Evolutionary conservation across 805 yeast genomes (phyloP), one percentile per base, ranked within the genome.

Genomic region (Brettanomyces naardenensis): DNA sequence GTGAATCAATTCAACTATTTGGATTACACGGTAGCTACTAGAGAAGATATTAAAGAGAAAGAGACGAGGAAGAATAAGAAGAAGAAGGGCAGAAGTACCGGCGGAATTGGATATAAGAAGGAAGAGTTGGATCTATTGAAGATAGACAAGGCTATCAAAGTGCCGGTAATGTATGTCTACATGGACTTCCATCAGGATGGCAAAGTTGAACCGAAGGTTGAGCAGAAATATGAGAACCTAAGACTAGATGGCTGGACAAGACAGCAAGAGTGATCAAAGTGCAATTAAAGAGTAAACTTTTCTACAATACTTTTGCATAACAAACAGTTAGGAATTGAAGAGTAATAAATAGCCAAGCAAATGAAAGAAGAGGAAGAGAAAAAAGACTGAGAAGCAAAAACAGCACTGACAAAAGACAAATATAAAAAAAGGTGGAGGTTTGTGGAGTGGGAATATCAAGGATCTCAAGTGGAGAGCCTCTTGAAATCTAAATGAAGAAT

Each of bases 111-210:
- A 28, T 42, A 36, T 22, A 38, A 36, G 5, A 33, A 33, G 18
- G 26, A 33, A 3, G 39, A 47, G 22, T 31, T 47, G 17, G 36
- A 39, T 4, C 22, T 31, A 14, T 38, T 54, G 4, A 39, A 36
- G 6, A 9, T 51, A 20, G 38, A 44, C 9, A 43, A 44, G 15
- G 21, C 34, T 5, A 31, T 36, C 3, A 44, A 44, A 29, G 20
- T 43, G 10, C 60, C 60, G 4, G 50, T 55, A 3, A 33, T 55
- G 33, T 53, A 53, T 38, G 40, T 44, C 5, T 54, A 51, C 35
- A 28, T 55, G 17, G 23, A 31, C 26, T 3, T 31, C 26, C 6
- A 20, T 6, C 25, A 19, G 3, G 14, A 19, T 13, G 17, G 17
- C 14, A 20, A 31, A 19, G 14, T 19, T 13, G 5, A 19, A 9